A percentile compares a stretch with the other conserved stretches of the same genome.
Conservation (phyloP, 257 asterid species). For the Nicotiana otophora region DNA sequence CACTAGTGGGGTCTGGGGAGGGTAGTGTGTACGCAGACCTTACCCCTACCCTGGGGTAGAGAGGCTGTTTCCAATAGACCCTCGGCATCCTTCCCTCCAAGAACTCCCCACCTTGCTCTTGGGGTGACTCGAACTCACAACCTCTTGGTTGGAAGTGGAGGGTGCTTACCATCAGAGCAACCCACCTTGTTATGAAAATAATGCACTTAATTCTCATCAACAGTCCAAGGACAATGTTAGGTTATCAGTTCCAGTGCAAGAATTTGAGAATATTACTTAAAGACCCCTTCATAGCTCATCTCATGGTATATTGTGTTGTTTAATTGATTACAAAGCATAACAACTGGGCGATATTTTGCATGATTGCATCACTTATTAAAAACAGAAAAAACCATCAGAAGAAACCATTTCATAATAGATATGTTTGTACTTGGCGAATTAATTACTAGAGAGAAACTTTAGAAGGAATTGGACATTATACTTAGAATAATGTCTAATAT, state of each 20-base stretch:
- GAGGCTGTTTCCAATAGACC: too few species aligned
- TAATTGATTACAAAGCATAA: background rate
- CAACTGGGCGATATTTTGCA: background rate
- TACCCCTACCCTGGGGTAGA: too few species aligned
- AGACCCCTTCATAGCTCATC: constrained; percentile 7
- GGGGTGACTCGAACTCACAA: too few species aligned
- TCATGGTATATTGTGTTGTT: background rate
- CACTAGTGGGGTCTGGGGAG: too few species aligned
- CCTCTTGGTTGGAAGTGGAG: too few species aligned
- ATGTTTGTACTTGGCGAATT: background rate
- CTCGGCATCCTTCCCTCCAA: too few species aligned
- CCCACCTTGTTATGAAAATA: background rate
- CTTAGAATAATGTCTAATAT: background rate
- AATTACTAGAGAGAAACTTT: background rate
- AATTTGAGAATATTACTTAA: background rate
- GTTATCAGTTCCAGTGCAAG: background rate
- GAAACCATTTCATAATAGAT: background rate
- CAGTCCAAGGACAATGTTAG: background rate
- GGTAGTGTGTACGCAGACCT: too few species aligned
- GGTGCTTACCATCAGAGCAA: too few species aligned
- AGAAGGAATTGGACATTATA: background rate
- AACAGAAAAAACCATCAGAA: background rate
- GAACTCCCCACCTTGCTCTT: too few species aligned
- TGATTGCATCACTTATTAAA: background rate
- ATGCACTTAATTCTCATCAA: background rate